A percentile compares a stretch with the other conserved stretches of the same genome.
phyloP scores from a whole-genome alignment of 495 filamentous ascomycete genomes.

The Schizothecium vesticola region DNA sequence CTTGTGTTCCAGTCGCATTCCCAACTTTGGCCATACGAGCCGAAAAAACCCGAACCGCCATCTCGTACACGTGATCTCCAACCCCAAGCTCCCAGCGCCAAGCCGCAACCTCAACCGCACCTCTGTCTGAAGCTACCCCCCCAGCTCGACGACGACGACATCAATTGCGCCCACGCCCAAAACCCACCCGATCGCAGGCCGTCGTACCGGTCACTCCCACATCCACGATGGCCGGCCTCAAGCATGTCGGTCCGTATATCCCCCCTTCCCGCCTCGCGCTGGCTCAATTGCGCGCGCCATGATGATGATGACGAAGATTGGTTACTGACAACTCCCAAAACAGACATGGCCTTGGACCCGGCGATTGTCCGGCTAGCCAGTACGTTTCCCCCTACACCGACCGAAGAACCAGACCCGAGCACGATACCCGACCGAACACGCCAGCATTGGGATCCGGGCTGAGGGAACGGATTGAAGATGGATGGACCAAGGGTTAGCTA shows the following conservation, averaged over 20 bases:
- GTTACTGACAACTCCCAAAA: slow-evolving; percentile 20
- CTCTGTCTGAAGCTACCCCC: not conserved
- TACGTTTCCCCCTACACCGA: slow-evolving; percentile 41
- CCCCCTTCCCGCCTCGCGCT: not conserved
- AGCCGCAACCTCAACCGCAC: not conserved
- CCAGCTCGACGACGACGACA: not conserved
- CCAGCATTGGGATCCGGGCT: not conserved
- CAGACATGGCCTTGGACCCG: slow-evolving; percentile 65
- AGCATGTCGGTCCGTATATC: slow-evolving; percentile 38
- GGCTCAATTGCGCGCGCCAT: slow-evolving; percentile 6
- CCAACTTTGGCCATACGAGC: not conserved
- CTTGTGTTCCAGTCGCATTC: not conserved
- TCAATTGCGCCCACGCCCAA: slow-evolving; percentile 4
- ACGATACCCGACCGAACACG: not conserved
- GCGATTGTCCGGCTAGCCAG: slow-evolving; percentile 70
- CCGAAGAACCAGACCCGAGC: not conserved
- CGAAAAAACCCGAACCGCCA: not conserved
- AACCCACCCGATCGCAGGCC: slow-evolving; percentile 5
- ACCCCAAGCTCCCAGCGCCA: not conserved
- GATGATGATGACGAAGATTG: slow-evolving; percentile 5
- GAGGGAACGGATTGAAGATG: not conserved
- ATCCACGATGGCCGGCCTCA: slow-evolving; percentile 22
- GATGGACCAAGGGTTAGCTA: not conserved
- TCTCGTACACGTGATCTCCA: not conserved
- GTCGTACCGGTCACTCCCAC: slow-evolving; percentile 4